Percentiles rank a stretch among this genome's conserved stretches.
Evolutionary conservation across 1,139 yeast genomes (phyloP).

Genomic region (Blastobotrys raffinosifermentans): DNA sequence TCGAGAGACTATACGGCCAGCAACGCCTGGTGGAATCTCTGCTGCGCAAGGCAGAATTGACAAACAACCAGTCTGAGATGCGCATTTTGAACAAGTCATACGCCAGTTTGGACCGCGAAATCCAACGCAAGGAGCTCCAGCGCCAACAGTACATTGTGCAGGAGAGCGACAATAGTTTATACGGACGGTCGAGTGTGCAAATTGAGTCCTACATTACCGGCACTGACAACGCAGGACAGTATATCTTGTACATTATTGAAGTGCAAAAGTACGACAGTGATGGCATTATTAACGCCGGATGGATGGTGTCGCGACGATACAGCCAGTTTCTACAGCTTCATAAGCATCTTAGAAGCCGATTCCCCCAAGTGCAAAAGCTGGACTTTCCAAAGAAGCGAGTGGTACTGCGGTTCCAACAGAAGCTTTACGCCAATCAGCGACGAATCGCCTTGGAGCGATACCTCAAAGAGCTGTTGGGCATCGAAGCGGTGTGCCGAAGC

Average conservation of each 20-base stretch:
- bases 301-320: conserved; percentile 86
- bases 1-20: conserved; percentile 60
- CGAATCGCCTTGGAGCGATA: conserved; percentile 57
- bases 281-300: conserved; percentile 57
- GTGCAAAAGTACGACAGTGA: conserved; percentile 52
- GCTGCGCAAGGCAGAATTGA: conserved; percentile 71
- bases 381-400: conserved; percentile 62
- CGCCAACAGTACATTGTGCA: conserved; percentile 78
- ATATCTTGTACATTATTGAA: conserved; percentile 67
- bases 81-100: conserved; percentile 63
- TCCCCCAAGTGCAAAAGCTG: conserved; percentile 46
- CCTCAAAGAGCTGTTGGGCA: conserved; percentile 48
- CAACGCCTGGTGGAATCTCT: conserved; percentile 59
- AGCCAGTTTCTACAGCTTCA: conserved; percentile 76
- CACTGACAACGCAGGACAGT: conserved; percentile 51
- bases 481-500: conserved; percentile 69
- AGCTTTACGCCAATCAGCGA: conserved; percentile 60
- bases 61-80: conserved; percentile 65
- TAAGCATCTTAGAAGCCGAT: conserved; percentile 52
- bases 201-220: conserved; percentile 61
- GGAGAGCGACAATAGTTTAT: conserved; percentile 74
- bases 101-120: conserved; percentile 59
- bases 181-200: conserved; percentile 57
- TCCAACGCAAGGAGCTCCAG: conserved; percentile 63
- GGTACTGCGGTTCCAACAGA: conserved; percentile 59